These are phyloP conservation scores for Eucalyptus sp. DNA, from an alignment of 345 rosid genomes.

Conservation along the genomic window DNA sequence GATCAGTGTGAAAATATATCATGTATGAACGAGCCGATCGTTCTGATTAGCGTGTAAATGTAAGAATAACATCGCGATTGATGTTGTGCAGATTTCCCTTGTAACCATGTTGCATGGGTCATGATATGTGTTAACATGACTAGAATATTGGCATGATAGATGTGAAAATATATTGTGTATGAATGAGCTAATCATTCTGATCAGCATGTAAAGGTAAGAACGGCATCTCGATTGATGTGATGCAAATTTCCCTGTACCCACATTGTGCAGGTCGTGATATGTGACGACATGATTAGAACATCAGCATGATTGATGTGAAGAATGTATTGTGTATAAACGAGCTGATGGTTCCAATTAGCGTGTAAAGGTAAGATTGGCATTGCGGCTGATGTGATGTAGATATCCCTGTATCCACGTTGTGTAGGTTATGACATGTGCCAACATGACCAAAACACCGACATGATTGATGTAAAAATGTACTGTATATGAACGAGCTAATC, in stretches of 20 bases:
- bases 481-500: neutral
- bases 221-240: accelerated
- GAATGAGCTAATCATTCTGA: too few relatives aligned
- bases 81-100: neutral
- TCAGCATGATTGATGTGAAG: neutral
- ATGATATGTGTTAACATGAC: neutral
- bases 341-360: neutral
- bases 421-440: neutral
- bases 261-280: neutral
- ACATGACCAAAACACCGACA: neutral
- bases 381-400: neutral
- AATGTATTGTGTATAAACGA: neutral
- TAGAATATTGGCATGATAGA: neutral
- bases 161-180: too few relatives aligned
- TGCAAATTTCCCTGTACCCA: neutral
- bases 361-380: too few relatives aligned
- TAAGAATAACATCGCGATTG: neutral
- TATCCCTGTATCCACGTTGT: neutral
- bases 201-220: neutral
- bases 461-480: too few relatives aligned
- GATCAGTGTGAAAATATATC: neutral
- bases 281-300: neutral
- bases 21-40: neutral
- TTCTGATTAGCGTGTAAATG: neutral
- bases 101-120: neutral